A percentile compares a stretch with the other conserved stretches of the same genome.
phyloP scores from a whole-genome alignment of 139 green algal species.

The Choricystis sp. region DNA sequence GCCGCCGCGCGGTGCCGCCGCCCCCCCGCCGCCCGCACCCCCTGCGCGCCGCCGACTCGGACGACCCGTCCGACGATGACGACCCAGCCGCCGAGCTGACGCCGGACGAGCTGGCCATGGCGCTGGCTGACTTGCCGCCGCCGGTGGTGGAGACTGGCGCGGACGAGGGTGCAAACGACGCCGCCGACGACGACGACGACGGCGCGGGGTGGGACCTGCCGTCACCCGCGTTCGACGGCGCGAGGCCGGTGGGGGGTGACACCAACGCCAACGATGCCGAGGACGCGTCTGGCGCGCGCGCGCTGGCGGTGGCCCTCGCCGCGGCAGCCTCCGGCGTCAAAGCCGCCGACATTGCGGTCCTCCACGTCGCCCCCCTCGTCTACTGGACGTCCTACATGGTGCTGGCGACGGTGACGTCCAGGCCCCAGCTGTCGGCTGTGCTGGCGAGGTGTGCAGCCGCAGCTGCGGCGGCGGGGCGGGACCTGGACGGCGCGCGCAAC shows the following conservation, averaged over 20 bases:
- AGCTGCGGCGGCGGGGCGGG: slow-evolving; percentile 14
- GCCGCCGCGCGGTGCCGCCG: too few relatives aligned
- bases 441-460: slow-evolving; percentile 35
- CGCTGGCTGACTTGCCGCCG: too few relatives aligned
- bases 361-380: slow-evolving; percentile 45
- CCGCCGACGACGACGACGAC: not conserved
- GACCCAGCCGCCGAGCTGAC: not conserved
- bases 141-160: not conserved
- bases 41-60: not conserved
- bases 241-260: too few relatives aligned
- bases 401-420: slow-evolving; percentile 27
- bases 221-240: not conserved
- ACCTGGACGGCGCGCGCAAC: not conserved
- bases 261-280: not conserved
- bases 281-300: not conserved
- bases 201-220: too few relatives aligned
- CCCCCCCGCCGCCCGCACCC: not conserved
- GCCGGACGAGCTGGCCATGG: not conserved
- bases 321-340: slow-evolving; percentile 21
- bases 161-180: not conserved
- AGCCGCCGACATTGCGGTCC: slow-evolving; percentile 34
- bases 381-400: slow-evolving; percentile 48
- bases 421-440: slow-evolving; percentile 49
- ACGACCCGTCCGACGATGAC: not conserved
- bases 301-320: not conserved